Evolutionary conservation across 768 basidiomycete species (phyloP).

Genomic region (Lactarius akahatsu): DNA sequence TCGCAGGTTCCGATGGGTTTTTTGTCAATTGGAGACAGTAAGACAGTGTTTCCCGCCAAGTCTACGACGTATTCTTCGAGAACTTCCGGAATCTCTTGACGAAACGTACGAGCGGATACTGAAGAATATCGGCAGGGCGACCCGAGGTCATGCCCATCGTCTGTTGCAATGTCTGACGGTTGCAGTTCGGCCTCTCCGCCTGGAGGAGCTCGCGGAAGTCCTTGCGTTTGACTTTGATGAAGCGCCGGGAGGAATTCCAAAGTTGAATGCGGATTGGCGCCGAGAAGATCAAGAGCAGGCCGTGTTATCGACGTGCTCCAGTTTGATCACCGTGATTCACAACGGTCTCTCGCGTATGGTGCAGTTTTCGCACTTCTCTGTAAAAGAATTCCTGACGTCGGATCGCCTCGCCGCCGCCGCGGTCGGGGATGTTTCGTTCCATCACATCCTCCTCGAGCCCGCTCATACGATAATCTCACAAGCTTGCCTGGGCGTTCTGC

Average conservation of each 20-base stretch:
- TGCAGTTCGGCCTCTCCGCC: not conserved
- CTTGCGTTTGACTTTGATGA: conserved; percentile 3
- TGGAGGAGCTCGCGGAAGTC: conserved; percentile 3
- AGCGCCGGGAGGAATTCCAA: not conserved
- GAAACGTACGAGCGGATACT: conserved; percentile 3
- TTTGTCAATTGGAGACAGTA: not conserved
- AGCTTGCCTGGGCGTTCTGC: not conserved
- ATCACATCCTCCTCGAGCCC: not conserved
- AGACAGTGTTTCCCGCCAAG: not conserved
- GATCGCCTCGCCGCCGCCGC: not conserved
- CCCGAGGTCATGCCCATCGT: not conserved
- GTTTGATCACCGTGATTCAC: not conserved
- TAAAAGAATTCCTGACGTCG: not conserved
- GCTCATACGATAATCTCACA: not conserved
- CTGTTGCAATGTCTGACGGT: not conserved
- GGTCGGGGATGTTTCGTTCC: not conserved
- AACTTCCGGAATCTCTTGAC: not conserved
- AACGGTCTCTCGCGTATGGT: not conserved
- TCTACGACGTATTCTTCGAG: not conserved
- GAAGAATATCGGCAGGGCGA: not conserved
- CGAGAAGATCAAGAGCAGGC: not conserved
- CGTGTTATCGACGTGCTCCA: not conserved
- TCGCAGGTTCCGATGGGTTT: conserved; percentile 1
- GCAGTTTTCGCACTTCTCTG: conserved; percentile 7
- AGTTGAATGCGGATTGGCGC: not conserved